A percentile compares a stretch with the other conserved stretches of the same genome.
Conservation (phyloP, 306 rosid species). For the Pyrus communis region DNA sequence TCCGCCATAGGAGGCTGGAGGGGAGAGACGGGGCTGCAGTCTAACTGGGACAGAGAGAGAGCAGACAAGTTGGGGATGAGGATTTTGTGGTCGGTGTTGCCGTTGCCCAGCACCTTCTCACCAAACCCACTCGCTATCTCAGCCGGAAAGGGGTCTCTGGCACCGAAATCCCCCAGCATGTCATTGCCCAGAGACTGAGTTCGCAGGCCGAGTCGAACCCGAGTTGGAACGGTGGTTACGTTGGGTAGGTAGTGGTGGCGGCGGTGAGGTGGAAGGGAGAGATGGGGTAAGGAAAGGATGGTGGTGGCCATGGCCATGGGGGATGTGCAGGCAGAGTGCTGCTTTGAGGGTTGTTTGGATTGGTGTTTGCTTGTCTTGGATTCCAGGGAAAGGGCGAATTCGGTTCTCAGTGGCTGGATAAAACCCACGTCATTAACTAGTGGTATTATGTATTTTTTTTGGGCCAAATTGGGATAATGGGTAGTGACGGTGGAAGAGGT, state of each 20-base stretch:
- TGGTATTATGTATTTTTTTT: too few species aligned
- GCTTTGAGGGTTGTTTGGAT: neutral
- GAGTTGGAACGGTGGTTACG: neutral
- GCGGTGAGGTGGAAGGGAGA: neutral
- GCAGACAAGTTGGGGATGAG: slow-evolving; percentile 73
- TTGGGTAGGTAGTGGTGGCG: neutral
- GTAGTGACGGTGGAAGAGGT: too few species aligned
- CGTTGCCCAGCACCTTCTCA: slow-evolving; percentile 62
- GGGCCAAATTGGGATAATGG: too few species aligned
- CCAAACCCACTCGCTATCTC: slow-evolving; percentile 69
- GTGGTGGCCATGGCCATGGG: slow-evolving; percentile 22
- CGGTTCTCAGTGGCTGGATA: too few species aligned
- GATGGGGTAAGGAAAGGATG: slow-evolving; percentile 15
- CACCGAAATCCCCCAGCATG: slow-evolving; percentile 70
- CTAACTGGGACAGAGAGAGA: slow-evolving; percentile 55
- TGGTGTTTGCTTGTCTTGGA: neutral
- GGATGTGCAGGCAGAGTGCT: neutral
- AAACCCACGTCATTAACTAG: too few species aligned
- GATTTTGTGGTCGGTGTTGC: slow-evolving; percentile 66
- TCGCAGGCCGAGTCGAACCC: slow-evolving; percentile 7
- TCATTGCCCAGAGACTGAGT: slow-evolving; percentile 23
- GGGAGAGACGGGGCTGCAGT: slow-evolving; percentile 49
- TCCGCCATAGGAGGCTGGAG: slow-evolving; percentile 41
- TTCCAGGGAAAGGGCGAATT: neutral
- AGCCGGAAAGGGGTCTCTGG: slow-evolving; percentile 86